These are phyloP conservation scores for Oldenlandia corymbosa DNA, from an alignment of 257 asterid species.

Conservation along the genomic window DNA sequence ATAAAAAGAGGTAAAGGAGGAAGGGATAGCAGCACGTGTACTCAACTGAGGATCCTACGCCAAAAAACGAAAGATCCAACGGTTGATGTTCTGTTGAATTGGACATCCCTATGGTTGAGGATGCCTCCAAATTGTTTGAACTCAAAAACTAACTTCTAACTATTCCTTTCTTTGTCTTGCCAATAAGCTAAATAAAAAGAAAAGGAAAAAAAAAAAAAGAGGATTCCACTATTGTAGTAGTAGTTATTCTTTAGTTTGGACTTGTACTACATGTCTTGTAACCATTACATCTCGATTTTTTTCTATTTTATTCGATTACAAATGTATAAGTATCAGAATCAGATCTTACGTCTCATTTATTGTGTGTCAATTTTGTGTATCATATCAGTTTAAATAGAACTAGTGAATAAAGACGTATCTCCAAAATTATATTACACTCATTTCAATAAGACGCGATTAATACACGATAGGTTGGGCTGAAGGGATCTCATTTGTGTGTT, in stretches of 20 bases:
- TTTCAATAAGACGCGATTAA: too few species aligned
- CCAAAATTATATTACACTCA: too few species aligned
- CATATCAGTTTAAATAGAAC: too few species aligned
- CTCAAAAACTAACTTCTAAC: conserved; percentile 25
- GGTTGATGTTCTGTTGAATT: conserved; percentile 17
- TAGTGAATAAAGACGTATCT: too few species aligned
- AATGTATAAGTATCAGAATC: too few species aligned
- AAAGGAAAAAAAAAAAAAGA: conserved; percentile 4
- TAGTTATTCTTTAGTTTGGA: conserved; percentile 22
- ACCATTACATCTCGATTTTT: neutral
- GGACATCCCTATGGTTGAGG: conserved; percentile 21
- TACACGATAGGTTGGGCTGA: too few species aligned
- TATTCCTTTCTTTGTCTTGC: conserved; percentile 50
- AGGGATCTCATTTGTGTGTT: too few species aligned
- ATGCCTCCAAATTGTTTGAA: conserved; percentile 9
- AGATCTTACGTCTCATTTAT: too few species aligned
- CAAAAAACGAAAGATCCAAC: conserved; percentile 25
- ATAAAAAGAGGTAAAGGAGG: conserved; percentile 31
- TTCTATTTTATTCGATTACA: too few species aligned
- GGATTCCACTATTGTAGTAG: conserved; percentile 30
- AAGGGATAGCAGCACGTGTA: conserved; percentile 38
- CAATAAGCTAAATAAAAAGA: conserved; percentile 9
- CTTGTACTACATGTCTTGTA: neutral
- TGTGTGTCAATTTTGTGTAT: too few species aligned
- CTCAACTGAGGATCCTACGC: conserved; percentile 36